Conservation (phyloP, 306 rosid species). For the Vicia villosa region DNA sequence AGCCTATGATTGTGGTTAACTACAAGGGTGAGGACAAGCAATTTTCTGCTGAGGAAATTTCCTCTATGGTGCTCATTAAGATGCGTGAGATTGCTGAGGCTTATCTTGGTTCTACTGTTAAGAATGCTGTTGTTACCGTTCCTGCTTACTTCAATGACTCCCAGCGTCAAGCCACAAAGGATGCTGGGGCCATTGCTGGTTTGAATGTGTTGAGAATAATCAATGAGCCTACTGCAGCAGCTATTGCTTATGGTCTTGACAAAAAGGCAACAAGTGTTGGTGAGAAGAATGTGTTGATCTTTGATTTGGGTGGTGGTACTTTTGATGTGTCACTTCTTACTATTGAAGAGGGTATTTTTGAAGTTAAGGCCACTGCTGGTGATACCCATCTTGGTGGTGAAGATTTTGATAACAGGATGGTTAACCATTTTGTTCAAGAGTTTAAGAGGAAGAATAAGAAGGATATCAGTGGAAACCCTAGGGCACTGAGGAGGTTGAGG, state of each 20-base stretch:
- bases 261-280: constrained; percentile 60
- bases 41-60: constrained; percentile 69
- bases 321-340: constrained; percentile 77
- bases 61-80: constrained; percentile 67
- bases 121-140: constrained; percentile 68
- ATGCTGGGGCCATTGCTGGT: constrained; percentile 68
- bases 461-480: constrained; percentile 60
- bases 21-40: constrained; percentile 66
- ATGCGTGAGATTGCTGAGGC: constrained; percentile 80
- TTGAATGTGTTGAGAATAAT: constrained; percentile 70
- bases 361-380: constrained; percentile 76
- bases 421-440: constrained; percentile 70
- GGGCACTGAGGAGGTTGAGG: constrained; percentile 65
- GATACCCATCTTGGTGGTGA: constrained; percentile 81
- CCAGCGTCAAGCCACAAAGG: constrained; percentile 75
- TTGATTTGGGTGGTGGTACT: constrained; percentile 73
- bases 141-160: constrained; percentile 74
- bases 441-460: constrained; percentile 72
- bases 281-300: constrained; percentile 68
- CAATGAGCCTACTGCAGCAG: constrained; percentile 75
- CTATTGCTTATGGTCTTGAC: constrained; percentile 77
- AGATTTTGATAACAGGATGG: constrained; percentile 73
- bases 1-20: constrained; percentile 68
- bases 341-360: constrained; percentile 82
- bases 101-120: constrained; percentile 52